Percentiles rank a stretch among this genome's conserved stretches.
These are phyloP conservation scores for Apiospora saccharicola DNA, from an alignment of 2,329 filamentous ascomycete species.

Conservation along the genomic window DNA sequence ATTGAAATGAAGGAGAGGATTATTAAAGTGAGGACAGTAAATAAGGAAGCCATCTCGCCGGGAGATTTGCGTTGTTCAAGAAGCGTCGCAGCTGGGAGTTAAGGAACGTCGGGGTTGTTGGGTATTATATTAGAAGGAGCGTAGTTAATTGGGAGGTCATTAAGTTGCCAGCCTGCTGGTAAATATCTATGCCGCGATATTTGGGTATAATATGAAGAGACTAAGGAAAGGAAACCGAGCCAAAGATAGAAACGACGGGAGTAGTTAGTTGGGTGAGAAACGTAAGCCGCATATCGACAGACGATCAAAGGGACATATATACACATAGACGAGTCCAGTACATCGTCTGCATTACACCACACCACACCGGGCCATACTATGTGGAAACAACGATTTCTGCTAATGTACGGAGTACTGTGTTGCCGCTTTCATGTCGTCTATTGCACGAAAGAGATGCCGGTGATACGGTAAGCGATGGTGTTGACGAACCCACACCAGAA, in stretches of 20 bases:
- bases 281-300: constrained; percentile 8
- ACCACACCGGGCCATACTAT: not conserved
- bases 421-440: constrained; percentile 8
- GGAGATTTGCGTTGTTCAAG: constrained; percentile 27
- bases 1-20: constrained; percentile 31
- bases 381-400: not conserved
- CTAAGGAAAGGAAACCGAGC: constrained; percentile 30
- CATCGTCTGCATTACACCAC: not conserved
- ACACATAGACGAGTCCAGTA: not conserved
- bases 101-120: not conserved
- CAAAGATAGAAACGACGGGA: constrained; percentile 28
- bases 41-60: constrained; percentile 39
- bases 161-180: constrained; percentile 42
- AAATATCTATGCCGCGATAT: constrained; percentile 23
- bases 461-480: not conserved
- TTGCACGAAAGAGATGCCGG: not conserved
- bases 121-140: constrained; percentile 33
- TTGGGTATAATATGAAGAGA: constrained; percentile 26
- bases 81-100: not conserved
- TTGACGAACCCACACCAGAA: constrained; percentile 25
- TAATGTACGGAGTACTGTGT: not conserved
- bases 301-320: not conserved
- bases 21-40: constrained; percentile 33
- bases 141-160: constrained; percentile 15
- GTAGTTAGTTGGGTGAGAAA: constrained; percentile 16